These are phyloP conservation scores for Astragalus membranaceus DNA, from an alignment of 306 rosid species.

Conservation along the genomic window DNA sequence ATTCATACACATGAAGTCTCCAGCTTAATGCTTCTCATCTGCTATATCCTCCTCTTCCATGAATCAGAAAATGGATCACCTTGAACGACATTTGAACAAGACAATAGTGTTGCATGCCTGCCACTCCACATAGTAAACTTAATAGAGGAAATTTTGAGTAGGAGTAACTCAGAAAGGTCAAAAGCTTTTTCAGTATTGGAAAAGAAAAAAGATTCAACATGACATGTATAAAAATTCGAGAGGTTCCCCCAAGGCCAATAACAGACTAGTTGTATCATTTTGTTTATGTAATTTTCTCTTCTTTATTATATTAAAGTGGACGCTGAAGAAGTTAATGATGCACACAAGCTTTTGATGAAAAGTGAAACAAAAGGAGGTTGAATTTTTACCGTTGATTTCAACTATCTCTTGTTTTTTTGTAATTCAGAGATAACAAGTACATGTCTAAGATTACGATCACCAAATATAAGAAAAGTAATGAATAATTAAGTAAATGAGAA, in stretches of 20 bases:
- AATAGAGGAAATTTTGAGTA: background rate
- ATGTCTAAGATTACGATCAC: background rate
- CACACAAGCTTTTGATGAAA: too few relatives aligned
- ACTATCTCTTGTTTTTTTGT: too few relatives aligned
- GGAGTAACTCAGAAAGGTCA: background rate
- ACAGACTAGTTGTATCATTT: background rate
- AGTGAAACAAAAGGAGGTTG: too few relatives aligned
- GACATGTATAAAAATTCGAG: background rate
- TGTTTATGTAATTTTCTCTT: too few relatives aligned
- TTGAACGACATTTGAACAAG: conserved; percentile 14
- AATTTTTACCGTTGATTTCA: too few relatives aligned
- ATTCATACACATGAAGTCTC: conserved; percentile 26
- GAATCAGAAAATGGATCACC: conserved; percentile 18
- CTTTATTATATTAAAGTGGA: background rate
- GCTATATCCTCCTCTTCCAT: conserved; percentile 19
- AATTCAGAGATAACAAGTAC: too few relatives aligned
- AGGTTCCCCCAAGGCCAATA: background rate
- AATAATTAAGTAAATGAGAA: too few relatives aligned
- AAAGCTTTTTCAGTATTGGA: background rate
- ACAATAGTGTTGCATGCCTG: conserved; percentile 10
- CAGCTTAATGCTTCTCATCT: conserved; percentile 19
- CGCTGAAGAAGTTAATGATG: background rate
- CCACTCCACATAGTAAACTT: conserved; percentile 20
- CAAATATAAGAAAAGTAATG: too few relatives aligned
- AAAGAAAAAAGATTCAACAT: background rate